Conservation (phyloP, 108 stramenopile genomes). For the Pseudonitzschia multiseries region DNA sequence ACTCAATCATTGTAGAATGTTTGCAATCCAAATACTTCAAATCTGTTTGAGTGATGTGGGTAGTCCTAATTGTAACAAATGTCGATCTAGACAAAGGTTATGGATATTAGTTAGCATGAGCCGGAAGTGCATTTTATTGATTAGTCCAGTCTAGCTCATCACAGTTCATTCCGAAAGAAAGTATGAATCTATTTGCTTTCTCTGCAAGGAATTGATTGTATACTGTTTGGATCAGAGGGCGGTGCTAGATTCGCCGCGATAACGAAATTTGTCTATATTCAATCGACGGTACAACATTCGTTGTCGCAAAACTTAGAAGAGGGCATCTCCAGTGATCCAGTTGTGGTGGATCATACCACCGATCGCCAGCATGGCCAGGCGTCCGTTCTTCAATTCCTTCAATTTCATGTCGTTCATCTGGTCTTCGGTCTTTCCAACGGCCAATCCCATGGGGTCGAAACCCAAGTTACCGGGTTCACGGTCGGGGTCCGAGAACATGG, state of each 20-base stretch:
- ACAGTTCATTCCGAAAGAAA: neutral
- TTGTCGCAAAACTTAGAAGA: slow-evolving; percentile 23
- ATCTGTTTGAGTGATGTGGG: neutral
- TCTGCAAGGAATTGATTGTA: neutral
- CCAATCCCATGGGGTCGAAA: slow-evolving; percentile 78
- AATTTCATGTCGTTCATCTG: slow-evolving; percentile 66
- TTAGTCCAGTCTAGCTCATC: neutral
- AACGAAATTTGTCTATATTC: neutral
- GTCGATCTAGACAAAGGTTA: neutral
- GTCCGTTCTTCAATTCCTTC: slow-evolving; percentile 89
- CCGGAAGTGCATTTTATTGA: neutral
- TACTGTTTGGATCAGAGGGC: neutral
- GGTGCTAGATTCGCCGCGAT: neutral
- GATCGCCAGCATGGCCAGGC: slow-evolving; percentile 87
- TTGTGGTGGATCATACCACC: slow-evolving; percentile 94
- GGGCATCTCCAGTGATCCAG: slow-evolving; percentile 81
- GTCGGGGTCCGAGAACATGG: slow-evolving; percentile 72
- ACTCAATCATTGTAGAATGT: neutral
- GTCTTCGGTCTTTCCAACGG: slow-evolving; percentile 62
- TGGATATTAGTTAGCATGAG: neutral
- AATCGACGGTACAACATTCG: no score
- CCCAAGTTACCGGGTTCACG: slow-evolving; percentile 84
- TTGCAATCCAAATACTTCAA: neutral
- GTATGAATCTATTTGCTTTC: neutral
- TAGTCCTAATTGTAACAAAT: neutral